Conservation (phyloP, 129 eudicot genomes). For the Logfia minima region DNA sequence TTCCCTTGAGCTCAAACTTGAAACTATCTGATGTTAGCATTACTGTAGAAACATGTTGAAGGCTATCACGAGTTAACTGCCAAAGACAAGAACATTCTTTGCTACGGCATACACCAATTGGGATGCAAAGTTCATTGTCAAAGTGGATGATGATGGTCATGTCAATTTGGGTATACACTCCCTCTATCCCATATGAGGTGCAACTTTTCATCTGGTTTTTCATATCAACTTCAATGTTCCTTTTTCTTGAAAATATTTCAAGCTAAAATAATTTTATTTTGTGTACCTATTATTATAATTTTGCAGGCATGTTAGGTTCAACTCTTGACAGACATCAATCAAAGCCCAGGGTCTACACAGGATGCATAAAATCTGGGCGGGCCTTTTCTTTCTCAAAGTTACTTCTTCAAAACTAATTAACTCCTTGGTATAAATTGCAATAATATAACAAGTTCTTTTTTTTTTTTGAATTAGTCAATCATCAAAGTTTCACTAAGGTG, state of each 20-base stretch:
- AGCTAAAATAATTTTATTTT: background rate
- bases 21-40: constrained; percentile 2
- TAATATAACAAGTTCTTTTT: too few species aligned
- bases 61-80: constrained; percentile 76
- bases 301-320: constrained; percentile 56
- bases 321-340: constrained; percentile 55
- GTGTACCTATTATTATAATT: constrained; percentile 3
- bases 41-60: constrained; percentile 61
- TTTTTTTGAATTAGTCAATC: background rate
- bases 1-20: constrained; percentile 11
- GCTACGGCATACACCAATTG: constrained; percentile 60
- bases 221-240: background rate
- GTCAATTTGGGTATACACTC: constrained; percentile 48
- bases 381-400: constrained; percentile 67
- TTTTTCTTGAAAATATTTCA: background rate
- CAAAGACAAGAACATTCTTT: constrained; percentile 65
- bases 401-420: background rate
- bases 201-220: constrained; percentile 10
- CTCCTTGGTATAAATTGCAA: background rate
- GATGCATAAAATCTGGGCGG: constrained; percentile 80
- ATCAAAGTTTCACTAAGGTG: background rate
- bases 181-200: background rate
- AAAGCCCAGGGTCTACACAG: constrained; percentile 58
- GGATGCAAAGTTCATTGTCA: constrained; percentile 75
- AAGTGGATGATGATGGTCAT: constrained; percentile 79